Conservation (phyloP, 116 monocot genomes). For the Trichopus zeylanicus region DNA sequence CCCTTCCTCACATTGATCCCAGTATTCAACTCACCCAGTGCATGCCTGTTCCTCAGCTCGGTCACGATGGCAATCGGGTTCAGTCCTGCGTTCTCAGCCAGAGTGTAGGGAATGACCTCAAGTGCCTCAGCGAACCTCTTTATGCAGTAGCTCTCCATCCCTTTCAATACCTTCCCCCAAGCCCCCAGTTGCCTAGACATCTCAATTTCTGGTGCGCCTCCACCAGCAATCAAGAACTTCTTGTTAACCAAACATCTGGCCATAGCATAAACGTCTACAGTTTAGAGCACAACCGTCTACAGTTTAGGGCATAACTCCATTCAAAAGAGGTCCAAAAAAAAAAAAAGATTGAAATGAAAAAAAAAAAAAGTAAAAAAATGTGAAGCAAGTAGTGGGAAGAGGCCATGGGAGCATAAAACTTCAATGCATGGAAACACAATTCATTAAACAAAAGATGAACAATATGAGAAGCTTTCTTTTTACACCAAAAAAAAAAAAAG, state of each 20-base stretch:
- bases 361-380: no score
- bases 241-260: constrained; percentile 87
- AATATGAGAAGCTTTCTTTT: no score
- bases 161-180: constrained; percentile 83
- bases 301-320: neutral
- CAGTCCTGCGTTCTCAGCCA: constrained; percentile 95
- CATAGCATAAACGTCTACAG: constrained; percentile 1
- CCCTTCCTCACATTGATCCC: constrained; percentile 99
- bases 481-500: no score
- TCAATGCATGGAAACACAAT: no score
- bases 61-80: constrained; percentile 91
- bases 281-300: no score
- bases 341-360: no score
- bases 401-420: no score
- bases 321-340: no score
- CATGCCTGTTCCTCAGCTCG: constrained; percentile 86
- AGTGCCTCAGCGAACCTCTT: constrained; percentile 92
- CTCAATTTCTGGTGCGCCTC: constrained; percentile 97
- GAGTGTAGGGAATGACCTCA: constrained; percentile 91
- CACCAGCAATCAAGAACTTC: constrained; percentile 87
- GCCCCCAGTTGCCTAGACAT: constrained; percentile 78
- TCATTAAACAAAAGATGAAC: no score
- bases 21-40: constrained; percentile 70
- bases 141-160: constrained; percentile 94
- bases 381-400: no score